phyloP scores from a whole-genome alignment of 106 monocot species.

The Platanthera zijinensis region DNA sequence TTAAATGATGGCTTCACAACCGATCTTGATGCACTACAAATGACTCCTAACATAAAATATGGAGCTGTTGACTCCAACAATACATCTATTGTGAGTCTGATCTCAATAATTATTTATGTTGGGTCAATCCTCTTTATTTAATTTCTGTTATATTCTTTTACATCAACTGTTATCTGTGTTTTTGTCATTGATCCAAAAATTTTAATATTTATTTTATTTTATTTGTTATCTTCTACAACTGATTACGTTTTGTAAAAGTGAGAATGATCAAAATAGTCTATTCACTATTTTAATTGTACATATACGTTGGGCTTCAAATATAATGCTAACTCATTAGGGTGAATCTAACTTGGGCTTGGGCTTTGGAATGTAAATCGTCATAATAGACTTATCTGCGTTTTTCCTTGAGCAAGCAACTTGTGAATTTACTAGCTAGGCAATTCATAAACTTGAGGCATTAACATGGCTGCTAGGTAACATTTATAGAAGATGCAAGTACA shows the following conservation, averaged over 20 bases:
- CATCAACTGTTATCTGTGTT: background rate
- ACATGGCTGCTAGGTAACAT: no score
- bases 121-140: background rate
- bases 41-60: conserved; percentile 43
- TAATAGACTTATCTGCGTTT: background rate
- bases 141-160: background rate
- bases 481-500: background rate
- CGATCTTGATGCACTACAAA: conserved; percentile 48
- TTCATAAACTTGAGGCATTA: no score
- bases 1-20: conserved; percentile 63
- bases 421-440: no score
- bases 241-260: background rate
- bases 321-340: background rate
- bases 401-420: background rate
- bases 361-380: background rate
- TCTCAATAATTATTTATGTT: background rate
- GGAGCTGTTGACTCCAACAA: conserved; percentile 10
- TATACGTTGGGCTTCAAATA: background rate
- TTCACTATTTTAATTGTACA: background rate
- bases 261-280: background rate
- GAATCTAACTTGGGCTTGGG: background rate
- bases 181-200: background rate
- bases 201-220: background rate
- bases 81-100: conserved; percentile 26
- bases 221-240: no score